Evolutionary conservation across 106 monocot genomes (phyloP).

Genomic region (Phalaenopsis equestris): DNA sequence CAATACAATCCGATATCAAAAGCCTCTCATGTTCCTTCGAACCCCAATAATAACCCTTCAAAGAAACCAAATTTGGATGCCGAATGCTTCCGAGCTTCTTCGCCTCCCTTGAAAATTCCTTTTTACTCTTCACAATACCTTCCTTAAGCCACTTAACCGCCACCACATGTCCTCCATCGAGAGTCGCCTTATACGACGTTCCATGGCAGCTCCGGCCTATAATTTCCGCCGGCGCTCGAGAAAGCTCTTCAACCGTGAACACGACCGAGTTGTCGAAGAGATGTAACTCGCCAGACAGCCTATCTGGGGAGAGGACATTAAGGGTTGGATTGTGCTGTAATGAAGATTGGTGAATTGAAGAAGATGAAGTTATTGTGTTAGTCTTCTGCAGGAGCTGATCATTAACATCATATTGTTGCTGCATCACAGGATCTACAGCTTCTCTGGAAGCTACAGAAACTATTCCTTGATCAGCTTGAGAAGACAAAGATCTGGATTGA

Average conservation of each 20-base stretch:
- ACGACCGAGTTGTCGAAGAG: slow-evolving; percentile 47
- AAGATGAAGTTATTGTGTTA: slow-evolving; percentile 24
- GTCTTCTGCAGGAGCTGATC: not conserved
- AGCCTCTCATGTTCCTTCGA: slow-evolving; percentile 73
- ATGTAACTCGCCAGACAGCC: slow-evolving; percentile 65
- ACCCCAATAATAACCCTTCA: slow-evolving; percentile 76
- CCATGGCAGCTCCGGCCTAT: slow-evolving; percentile 84
- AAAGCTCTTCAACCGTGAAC: slow-evolving; percentile 67
- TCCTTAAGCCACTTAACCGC: slow-evolving; percentile 72
- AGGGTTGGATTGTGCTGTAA: slow-evolving; percentile 19
- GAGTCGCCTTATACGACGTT: slow-evolving; percentile 62
- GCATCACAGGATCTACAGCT: no score
- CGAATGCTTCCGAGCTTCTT: slow-evolving; percentile 60
- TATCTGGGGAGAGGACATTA: slow-evolving; percentile 55
- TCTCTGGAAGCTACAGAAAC: not conserved
- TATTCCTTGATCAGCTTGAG: slow-evolving; percentile 18
- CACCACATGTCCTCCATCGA: slow-evolving; percentile 46
- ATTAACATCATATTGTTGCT: not conserved
- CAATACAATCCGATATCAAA: slow-evolving; percentile 56
- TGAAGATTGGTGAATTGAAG: slow-evolving; percentile 12
- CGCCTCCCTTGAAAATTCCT: slow-evolving; percentile 67
- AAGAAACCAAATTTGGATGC: slow-evolving; percentile 61
- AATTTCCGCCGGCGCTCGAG: slow-evolving; percentile 73
- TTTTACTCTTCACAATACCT: slow-evolving; percentile 63
- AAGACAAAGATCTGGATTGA: slow-evolving; percentile 19